Evolutionary conservation across 169 alveolate species (phyloP), one percentile per base, ranked within the genome.

Genomic region (Eimeria falciformis): DNA sequence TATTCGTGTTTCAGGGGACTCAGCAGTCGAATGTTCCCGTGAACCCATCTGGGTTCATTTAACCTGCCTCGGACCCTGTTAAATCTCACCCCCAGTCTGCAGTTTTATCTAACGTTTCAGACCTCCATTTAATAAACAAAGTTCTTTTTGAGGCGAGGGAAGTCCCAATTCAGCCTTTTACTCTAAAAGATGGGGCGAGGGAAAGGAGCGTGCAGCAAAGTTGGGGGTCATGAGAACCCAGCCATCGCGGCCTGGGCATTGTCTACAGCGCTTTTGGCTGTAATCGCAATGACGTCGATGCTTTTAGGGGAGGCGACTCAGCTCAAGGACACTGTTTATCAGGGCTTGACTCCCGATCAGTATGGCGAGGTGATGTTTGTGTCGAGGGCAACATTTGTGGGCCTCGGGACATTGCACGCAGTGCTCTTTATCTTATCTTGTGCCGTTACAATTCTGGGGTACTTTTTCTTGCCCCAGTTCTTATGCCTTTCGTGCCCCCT

Each of bases 231-330:
- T 7, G 71, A 58, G 71, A 58, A 58, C 27, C 71, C 71, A 27
- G 71, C 71, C 29, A n/a, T 58, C 27, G 71, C 71, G 71, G 71
- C 71, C 9, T 58, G 71, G 71, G 71, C 71, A 21, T 5, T 58
- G 27, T 7, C 71, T 27, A 27, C 71, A 11, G 18, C 33, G 33
- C 71, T 58, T 7, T 21, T 11, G 71, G 71, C 71, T 21, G 71
- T 21, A 58, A 21, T 21, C 9, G 18, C 71, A n/a, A 58, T n/a
- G 71, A 21, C 71, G 27, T 21, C 7, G 33, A 5, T 58, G 18
- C 71, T 58, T 7, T 27, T 58, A 9, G 71, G 33, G 9, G 71
- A 58, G 25, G 27, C 71, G 33, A 58, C 27, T 14, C 71, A 58
- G 71, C 27, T 58, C 18, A 58, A 58, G 25, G 27, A 58, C 18